Evolutionary conservation across 139 green algal genomes (phyloP), one percentile per base, ranked within the genome.

Genomic region (Haematococcus sp.): DNA sequence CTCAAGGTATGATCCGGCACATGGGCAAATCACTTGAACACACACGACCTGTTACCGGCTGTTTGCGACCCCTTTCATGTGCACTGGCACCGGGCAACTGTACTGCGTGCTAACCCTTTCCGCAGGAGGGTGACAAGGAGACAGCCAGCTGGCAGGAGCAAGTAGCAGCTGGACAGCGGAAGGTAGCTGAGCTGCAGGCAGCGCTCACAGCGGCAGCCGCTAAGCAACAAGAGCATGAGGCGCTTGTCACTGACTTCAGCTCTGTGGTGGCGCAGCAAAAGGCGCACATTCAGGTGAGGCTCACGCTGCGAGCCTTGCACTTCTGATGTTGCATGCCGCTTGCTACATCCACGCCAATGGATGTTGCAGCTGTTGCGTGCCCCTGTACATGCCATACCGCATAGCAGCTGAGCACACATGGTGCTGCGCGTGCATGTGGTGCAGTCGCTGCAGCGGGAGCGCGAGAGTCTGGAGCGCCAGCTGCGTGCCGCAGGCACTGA

Each of bases 111-210:
- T n/a, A n/a, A n/a, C n/a, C n/a, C n/a, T n/a, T n/a, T n/a, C n/a
- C n/a, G 60, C 73, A 89, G 84, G 84, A 89, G 67, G 78, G 72
- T 54, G 84, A 89, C 16, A 72, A 68, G 35, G 84, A 89, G 76
- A 31, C 34, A 9, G n/a, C 15, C 13, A 68, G 66, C 9, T 60
- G 83, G 15, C 73, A 79, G 35, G 35, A 79, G 46, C 49, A 76
- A 59, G 56, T 85, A 35, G n/a, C n/a, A 11, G 19, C 28, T 4
- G 59, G 67, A 3, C 55, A 74, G 20, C 65, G 63, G 22, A 73
- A 89, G 74, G 63, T 63, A 0, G 20, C 44, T 0, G 68, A 80
- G 56, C 68, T 87, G 55, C 51, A 75, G 15, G 40, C 54, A 43
- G 79, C 79, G 22, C 60, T 81, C 7, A 46, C 60, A 77, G 25